Evolutionary conservation across 164 flowering plant species (phyloP).

Genomic region (Paratinospora sagittata): DNA sequence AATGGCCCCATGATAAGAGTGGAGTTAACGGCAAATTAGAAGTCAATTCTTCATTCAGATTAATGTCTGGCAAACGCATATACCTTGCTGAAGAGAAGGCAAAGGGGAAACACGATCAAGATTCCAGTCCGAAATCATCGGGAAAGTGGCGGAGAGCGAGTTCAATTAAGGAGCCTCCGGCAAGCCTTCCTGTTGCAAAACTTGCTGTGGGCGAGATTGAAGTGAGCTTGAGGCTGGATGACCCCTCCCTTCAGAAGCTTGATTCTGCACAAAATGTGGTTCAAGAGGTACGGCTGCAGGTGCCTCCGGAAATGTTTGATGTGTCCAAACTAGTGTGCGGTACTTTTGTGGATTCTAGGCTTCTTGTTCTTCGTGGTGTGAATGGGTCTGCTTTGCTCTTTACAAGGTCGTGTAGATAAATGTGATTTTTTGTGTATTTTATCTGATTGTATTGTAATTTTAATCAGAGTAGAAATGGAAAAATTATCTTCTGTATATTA

Average conservation of each 20-base stretch:
- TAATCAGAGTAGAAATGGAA: no score
- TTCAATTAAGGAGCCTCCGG: slow-evolving; percentile 56
- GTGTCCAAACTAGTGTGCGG: slow-evolving; percentile 73
- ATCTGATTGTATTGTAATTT: neutral
- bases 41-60: slow-evolving; percentile 35
- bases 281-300: slow-evolving; percentile 57
- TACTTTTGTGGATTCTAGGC: slow-evolving; percentile 67
- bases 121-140: slow-evolving; percentile 31
- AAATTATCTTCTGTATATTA: no score
- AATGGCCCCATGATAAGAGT: slow-evolving; percentile 80
- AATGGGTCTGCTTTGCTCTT: slow-evolving; percentile 78
- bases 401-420: slow-evolving; percentile 41
- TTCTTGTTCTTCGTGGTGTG: slow-evolving; percentile 63
- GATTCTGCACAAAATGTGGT: slow-evolving; percentile 38
- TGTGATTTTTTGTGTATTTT: neutral
- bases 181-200: slow-evolving; percentile 78
- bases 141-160: slow-evolving; percentile 49
- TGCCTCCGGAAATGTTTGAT: slow-evolving; percentile 87
- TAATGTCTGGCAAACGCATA: slow-evolving; percentile 54
- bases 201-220: slow-evolving; percentile 52
- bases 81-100: slow-evolving; percentile 54
- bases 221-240: slow-evolving; percentile 43
- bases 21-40: slow-evolving; percentile 59
- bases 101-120: slow-evolving; percentile 21
- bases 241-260: slow-evolving; percentile 35